Evolutionary conservation across 495 filamentous ascomycete genomes (phyloP), one percentile per base, ranked within the genome.

Genomic region (Xylaria castorea): DNA sequence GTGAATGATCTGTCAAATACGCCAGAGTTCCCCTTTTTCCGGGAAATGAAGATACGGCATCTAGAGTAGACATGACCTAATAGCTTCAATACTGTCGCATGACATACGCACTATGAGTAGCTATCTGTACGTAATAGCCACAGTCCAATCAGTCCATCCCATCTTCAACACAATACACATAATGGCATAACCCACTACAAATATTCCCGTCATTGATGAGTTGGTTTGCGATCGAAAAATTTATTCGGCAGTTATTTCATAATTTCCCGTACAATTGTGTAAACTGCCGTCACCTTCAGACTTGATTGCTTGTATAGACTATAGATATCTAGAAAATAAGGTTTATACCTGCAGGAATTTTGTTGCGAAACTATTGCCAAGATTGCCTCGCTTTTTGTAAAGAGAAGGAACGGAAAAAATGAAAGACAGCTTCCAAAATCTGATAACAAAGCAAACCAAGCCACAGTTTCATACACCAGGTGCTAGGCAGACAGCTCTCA

Each of bases 401-500:
- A 8, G 20, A 51, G 51, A 34, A 9, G n/a, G 27, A 9, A 60
- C 25, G 36, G 32, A 27, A 30, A 14, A 46, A 55, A 48, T 36
- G 66, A 46, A 42, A 70, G 53, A 40, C 32, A 6, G 22, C 44
- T 40, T 30, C 5, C 27, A 46, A 36, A 57, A 9, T 22, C 8
- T 11, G 16, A 36, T 55, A 27, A 46, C 34, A 25, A 42, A 42
- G 25, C 11, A 25, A 64, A 64, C 30, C n/a, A 11, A 44, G 1
- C 30, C 32, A 34, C 51, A 36, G 27, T 50, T 32, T 44, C 22
- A 34, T n/a, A 50, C 12, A 57, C 38, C 20, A 55, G 11, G 6
- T 62, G n/a, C 22, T 51, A 18, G n/a, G 34, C n/a, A 44, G 68
- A 0, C 4, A 22, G 16, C 66, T 46, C 75, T 38, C 60, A 57